phyloP scores from a whole-genome alignment of 495 filamentous ascomycete species.

The Talaromyces liani region DNA sequence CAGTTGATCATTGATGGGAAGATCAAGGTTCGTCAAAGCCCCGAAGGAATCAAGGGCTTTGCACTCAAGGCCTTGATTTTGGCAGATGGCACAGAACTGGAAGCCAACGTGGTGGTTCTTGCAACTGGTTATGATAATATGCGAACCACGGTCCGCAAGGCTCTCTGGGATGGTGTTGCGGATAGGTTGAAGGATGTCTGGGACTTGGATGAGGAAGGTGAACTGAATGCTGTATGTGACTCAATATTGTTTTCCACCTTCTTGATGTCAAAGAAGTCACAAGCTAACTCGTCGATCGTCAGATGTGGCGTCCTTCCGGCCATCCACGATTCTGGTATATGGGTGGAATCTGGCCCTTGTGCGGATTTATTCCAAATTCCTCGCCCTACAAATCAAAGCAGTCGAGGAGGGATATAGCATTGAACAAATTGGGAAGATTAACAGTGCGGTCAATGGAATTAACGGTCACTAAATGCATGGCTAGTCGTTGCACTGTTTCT shows the following conservation, averaged over 20 bases:
- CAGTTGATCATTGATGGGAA: not conserved
- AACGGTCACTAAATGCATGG: not conserved
- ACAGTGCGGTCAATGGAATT: not conserved
- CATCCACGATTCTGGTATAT: not conserved
- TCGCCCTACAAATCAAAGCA: not conserved
- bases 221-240: not conserved
- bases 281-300: not conserved
- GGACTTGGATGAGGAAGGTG: not conserved
- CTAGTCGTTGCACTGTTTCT: not conserved
- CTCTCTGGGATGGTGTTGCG: not conserved
- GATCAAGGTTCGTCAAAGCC: not conserved
- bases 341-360: not conserved
- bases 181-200: not conserved
- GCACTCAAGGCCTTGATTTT: not conserved
- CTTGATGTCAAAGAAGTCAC: not conserved
- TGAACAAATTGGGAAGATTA: not conserved
- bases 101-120: not conserved
- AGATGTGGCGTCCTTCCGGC: not conserved
- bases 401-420: not conserved
- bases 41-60: not conserved
- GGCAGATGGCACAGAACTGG: not conserved
- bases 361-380: not conserved
- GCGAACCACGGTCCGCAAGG: not conserved
- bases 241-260: not conserved
- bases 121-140: not conserved